Evolutionary conservation across 140 eudicot genomes (phyloP), one percentile per base, ranked within the genome.

Genomic region (Oenanthe javanica): DNA sequence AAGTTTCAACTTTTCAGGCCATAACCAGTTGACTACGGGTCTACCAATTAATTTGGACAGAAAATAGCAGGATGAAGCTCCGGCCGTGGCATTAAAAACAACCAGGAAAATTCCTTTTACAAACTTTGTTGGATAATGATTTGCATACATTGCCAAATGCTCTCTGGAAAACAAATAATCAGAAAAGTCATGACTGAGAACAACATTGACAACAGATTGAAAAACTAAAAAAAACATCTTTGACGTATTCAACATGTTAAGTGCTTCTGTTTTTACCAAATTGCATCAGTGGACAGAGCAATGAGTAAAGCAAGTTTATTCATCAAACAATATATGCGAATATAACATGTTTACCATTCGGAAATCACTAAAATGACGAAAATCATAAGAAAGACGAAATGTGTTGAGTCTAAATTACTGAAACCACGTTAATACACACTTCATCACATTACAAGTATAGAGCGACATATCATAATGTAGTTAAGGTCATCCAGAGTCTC

Each of bases 31-130:
- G 75, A 88, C 90, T 64, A 94, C 83, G 14, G 99, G 99, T 23
- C 97, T 90, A 0, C 97, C 99, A 12, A 94, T 89, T 52, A 94
- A 31, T 80, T 94, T 92, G 45, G 97, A 94, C 12, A 94, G 79
- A 86, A 90, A 94, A 83, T 82, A 92, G 88, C 99, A 94, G 12
- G 95, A 92, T 45, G 99, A 94, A 76, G 99, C 99, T 63, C 99
- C 99, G 0, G 97, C 93, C 0, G 99, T 94, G 42, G 99, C 99
- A 8, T 92, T 86, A 82, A 89, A 92, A 8, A 94, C 93, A 5
- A 94, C 99, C 72, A 94, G 82, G 40, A 93, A 92, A 55, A 94
- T 92, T 71, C 97, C 97, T 87, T 85, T 90, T 72, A 81, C 84
- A 84, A 43, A 21, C 90, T 82, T 5, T 92, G 91, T n/a, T 1